Evolutionary conservation across 257 asterid species (phyloP).

Genomic region (Solanum gandarillasii): DNA sequence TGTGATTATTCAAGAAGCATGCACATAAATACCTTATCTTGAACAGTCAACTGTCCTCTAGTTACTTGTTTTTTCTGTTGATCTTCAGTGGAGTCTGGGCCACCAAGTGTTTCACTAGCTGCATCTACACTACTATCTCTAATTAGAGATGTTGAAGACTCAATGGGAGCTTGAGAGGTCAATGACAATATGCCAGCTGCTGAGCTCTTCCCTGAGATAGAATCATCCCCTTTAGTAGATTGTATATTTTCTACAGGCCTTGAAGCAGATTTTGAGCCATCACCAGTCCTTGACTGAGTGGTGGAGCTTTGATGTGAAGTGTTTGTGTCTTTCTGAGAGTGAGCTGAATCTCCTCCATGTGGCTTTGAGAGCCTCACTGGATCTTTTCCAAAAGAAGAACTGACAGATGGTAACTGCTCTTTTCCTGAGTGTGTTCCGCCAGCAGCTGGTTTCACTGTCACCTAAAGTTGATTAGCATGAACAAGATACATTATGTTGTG

Average conservation of each 20-base stretch:
- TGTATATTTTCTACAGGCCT: conserved; percentile 4
- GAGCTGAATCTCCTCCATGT: conserved; percentile 15
- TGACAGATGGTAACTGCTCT: conserved; percentile 24
- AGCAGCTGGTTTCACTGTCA: conserved; percentile 60
- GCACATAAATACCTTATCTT: conserved; percentile 38
- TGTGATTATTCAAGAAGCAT: conserved; percentile 8
- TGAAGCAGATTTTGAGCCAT: conserved; percentile 20
- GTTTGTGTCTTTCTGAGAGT: conserved; percentile 30
- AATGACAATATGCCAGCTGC: conserved; percentile 5
- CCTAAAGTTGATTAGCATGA: conserved; percentile 26
- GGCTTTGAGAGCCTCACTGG: conserved; percentile 22
- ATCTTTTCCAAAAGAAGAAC: conserved; percentile 41
- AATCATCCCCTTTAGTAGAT: conserved; percentile 13
- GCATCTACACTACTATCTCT: conserved; percentile 13
- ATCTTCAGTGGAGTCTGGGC: conserved; percentile 22
- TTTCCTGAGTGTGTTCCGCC: conserved; percentile 37
- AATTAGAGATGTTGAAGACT: conserved; percentile 13
- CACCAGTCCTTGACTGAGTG: conserved; percentile 33
- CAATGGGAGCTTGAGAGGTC: conserved; percentile 12
- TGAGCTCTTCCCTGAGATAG: conserved; percentile 17
- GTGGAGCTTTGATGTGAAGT: conserved; percentile 21
- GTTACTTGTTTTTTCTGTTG: conserved; percentile 16
- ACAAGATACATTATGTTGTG: neutral
- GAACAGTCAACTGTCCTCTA: neutral
- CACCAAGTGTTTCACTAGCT: conserved; percentile 8